Evolutionary conservation across 257 asterid species (phyloP).

Genomic region (Haberlea rhodopensis): DNA sequence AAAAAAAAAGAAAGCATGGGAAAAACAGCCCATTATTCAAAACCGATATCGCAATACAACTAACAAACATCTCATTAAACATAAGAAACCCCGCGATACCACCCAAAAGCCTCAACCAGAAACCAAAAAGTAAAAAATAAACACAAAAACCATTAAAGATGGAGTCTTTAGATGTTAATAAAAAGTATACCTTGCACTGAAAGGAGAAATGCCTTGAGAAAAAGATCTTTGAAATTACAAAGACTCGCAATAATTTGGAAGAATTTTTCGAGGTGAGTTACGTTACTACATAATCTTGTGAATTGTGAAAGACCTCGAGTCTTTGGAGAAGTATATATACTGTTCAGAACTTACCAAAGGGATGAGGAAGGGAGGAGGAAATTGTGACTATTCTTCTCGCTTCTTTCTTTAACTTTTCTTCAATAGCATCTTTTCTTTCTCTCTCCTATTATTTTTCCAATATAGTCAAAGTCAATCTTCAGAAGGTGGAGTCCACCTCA

Average conservation of each 20-base stretch:
- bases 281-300: constrained; percentile 18
- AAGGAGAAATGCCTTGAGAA: constrained; percentile 7
- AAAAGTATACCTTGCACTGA: constrained; percentile 33
- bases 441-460: constrained; percentile 12
- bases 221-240: constrained; percentile 8
- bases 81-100: too few relatives aligned
- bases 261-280: constrained; percentile 12
- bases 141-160: background rate
- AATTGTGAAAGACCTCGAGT: constrained; percentile 22
- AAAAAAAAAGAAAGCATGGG: too few relatives aligned
- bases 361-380: constrained; percentile 54
- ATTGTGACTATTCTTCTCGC: constrained; percentile 63
- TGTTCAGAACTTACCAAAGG: constrained; percentile 13
- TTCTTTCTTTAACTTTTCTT: constrained; percentile 22
- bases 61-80: background rate
- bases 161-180: constrained; percentile 6
- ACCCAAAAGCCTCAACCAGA: constrained; percentile 14
- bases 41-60: constrained; percentile 23
- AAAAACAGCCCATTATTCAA: too few relatives aligned
- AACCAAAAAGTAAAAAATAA: background rate
- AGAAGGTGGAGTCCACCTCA: constrained; percentile 39
- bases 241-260: constrained; percentile 22
- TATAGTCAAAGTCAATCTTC: constrained; percentile 66
- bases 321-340: constrained; percentile 38
- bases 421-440: too few relatives aligned